Conservation (phyloP, 495 filamentous ascomycete genomes). For the Beverwykella pulmonaria region DNA sequence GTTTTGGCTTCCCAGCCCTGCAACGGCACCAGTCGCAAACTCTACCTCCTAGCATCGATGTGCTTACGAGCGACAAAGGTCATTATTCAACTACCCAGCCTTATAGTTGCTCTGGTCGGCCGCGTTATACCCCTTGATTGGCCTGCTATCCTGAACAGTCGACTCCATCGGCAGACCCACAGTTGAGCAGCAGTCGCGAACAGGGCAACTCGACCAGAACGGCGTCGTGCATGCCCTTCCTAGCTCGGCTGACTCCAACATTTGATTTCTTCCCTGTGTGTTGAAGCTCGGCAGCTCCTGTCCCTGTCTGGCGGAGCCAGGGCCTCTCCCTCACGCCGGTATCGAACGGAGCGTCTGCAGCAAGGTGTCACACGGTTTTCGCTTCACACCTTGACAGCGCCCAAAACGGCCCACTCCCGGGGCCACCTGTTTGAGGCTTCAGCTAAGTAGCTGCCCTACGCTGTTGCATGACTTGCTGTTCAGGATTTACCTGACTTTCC, state of each 20-base stretch:
- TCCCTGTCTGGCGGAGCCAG: constrained; percentile 9
- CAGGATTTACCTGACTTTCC: constrained; percentile 33
- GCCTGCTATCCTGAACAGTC: constrained; percentile 6
- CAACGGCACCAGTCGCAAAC: constrained; percentile 37
- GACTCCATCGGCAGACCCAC: constrained; percentile 8
- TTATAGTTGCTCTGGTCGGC: constrained; percentile 19
- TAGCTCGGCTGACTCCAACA: constrained; percentile 31
- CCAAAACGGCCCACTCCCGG: constrained; percentile 34
- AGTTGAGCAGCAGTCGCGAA: constrained; percentile 18
- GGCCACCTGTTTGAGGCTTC: constrained; percentile 39
- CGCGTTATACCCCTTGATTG: constrained; percentile 26
- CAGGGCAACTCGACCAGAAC: constrained; percentile 33
- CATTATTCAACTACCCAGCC: constrained; percentile 28
- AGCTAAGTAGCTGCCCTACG: constrained; percentile 34
- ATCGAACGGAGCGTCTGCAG: constrained; percentile 22
- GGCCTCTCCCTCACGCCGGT: constrained; percentile 1
- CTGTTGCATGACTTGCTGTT: constrained; percentile 35
- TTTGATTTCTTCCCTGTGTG: constrained; percentile 5
- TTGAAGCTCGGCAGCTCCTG: constrained; percentile 7
- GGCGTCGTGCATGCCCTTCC: constrained; percentile 32
- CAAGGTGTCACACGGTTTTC: constrained; percentile 28
- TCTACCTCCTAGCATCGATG: constrained; percentile 22
- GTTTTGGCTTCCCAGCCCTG: constrained; percentile 36
- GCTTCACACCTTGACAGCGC: constrained; percentile 34
- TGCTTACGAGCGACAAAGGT: constrained; percentile 18